These are phyloP conservation scores for Amauroascus verrucosus DNA, from an alignment of 2,329 filamentous ascomycete species.

Conservation along the genomic window DNA sequence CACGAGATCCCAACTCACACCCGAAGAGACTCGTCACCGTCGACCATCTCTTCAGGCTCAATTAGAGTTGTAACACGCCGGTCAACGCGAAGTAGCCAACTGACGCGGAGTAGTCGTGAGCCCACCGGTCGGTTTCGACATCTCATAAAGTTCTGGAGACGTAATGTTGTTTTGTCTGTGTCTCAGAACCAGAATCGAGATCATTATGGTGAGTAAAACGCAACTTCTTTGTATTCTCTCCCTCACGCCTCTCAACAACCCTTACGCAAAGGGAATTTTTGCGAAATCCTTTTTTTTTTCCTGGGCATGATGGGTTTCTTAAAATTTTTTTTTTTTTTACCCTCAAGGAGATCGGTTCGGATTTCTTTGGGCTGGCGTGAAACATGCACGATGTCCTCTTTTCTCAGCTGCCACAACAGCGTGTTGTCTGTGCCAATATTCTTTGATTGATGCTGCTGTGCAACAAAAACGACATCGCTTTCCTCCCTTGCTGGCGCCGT, in stretches of 20 bases:
- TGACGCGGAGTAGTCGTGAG: slow-evolving; percentile 6
- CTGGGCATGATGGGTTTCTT: neutral
- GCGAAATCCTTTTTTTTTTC: neutral
- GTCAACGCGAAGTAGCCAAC: slow-evolving; percentile 10
- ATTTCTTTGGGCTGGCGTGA: neutral
- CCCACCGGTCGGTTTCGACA: slow-evolving; percentile 46
- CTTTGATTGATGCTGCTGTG: neutral
- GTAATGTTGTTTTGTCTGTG: slow-evolving; percentile 31
- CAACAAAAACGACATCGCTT: neutral
- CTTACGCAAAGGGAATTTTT: neutral
- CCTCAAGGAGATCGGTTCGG: neutral
- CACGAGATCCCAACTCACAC: slow-evolving; percentile 6
- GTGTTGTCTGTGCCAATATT: neutral
- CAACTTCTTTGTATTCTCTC: too few species aligned
- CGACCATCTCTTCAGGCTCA: slow-evolving; percentile 16
- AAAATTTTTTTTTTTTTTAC: neutral
- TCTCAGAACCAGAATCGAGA: slow-evolving; percentile 34
- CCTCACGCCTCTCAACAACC: too few species aligned
- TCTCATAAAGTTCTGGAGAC: slow-evolving; percentile 76
- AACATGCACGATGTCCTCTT: neutral
- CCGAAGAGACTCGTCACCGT: slow-evolving; percentile 10
- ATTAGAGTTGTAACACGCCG: slow-evolving; percentile 14
- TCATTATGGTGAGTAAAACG: slow-evolving; percentile 32
- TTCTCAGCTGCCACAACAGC: neutral
- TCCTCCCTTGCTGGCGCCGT: neutral